Evolutionary conservation across 2,329 filamentous ascomycete species (phyloP).

Genomic region (Chaetomiaceae sp.): DNA sequence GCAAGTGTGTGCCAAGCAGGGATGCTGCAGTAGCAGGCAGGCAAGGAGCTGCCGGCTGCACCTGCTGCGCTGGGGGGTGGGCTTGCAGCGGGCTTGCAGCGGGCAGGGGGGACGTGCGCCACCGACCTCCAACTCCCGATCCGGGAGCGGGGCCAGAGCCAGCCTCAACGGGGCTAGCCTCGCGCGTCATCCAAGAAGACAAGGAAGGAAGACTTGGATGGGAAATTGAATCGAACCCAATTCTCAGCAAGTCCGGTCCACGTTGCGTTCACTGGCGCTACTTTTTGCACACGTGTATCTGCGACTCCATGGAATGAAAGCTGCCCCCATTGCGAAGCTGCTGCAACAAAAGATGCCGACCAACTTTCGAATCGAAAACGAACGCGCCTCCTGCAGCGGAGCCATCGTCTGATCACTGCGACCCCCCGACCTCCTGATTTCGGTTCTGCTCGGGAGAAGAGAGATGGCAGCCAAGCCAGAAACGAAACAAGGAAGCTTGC

Average conservation of each 20-base stretch:
- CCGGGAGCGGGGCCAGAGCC: neutral
- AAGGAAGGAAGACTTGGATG: neutral
- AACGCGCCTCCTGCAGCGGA: neutral
- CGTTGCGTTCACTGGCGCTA: too few species aligned
- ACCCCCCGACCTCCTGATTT: constrained; percentile 8
- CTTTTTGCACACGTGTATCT: too few species aligned
- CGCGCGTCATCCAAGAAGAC: neutral
- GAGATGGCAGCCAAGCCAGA: too few species aligned
- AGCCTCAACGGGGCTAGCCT: neutral
- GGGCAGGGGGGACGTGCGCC: neutral
- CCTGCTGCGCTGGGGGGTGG: too few species aligned
- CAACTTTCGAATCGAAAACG: too few species aligned
- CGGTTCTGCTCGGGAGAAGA: neutral
- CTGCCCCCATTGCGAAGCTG: too few species aligned
- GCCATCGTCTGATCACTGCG: constrained; percentile 1
- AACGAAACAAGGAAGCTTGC: neutral
- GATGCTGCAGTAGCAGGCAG: neutral
- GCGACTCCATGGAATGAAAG: too few species aligned
- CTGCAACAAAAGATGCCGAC: too few species aligned
- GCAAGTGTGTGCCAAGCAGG: constrained; percentile 1
- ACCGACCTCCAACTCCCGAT: neutral
- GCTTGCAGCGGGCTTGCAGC: neutral
- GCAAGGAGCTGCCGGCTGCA: constrained; percentile 8
- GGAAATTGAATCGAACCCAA: too few species aligned
- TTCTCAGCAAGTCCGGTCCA: too few species aligned